Base-by-base conservation (phyloP, 2,329 filamentous ascomycete genomes). In the Sclerotinia borealis region DNA sequence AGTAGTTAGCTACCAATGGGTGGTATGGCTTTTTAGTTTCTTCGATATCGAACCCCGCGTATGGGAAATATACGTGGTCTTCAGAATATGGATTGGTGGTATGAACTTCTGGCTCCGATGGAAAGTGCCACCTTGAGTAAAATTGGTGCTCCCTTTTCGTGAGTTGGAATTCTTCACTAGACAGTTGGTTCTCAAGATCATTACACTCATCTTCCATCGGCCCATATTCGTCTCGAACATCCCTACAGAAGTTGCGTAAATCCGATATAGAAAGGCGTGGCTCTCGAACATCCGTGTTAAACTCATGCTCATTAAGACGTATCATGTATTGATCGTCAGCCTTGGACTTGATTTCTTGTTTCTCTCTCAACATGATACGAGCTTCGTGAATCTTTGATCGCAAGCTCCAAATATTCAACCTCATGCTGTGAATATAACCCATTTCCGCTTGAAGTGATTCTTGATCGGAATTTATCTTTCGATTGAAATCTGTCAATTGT, bases 131-230 rank as follows among this genome's bases (percentile, higher is more conserved):
- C 11, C 45, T 34, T 3, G 29, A 45, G 47, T 68, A 67, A 39
- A 65, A 61, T 2, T 27, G 22, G 6, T 65, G 51, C 45, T 70
- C 68, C 4, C 65, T 15, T 37, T 48, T 43, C 2, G 45, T n/a
- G 2, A 67, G 59, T 22, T 65, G 31, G 9, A 59, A 64, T 51
- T 71, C 68, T 22, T 68, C 19, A 4, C 22, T 37, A 8, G 58
- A 54, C 2, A 71, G 60, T 4, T 51, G 17, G 37, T 68, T 64
- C 63, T 71, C 69, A 13, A 70, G 60, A 1, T 51, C 19, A 19
- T 59, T 67, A 25, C 66, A 67, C 22, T 70, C 66, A 31, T 70
- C 64, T 36, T 68, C 67, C 7, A 71, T 34, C 3, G 66, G 69
- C 1, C 68, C 66, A 39, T 69, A 69, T 6, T 68, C 63, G 59